Base-by-base conservation (phyloP, 2,329 filamentous ascomycete genomes). In the Clonostachys rhizophaga region DNA sequence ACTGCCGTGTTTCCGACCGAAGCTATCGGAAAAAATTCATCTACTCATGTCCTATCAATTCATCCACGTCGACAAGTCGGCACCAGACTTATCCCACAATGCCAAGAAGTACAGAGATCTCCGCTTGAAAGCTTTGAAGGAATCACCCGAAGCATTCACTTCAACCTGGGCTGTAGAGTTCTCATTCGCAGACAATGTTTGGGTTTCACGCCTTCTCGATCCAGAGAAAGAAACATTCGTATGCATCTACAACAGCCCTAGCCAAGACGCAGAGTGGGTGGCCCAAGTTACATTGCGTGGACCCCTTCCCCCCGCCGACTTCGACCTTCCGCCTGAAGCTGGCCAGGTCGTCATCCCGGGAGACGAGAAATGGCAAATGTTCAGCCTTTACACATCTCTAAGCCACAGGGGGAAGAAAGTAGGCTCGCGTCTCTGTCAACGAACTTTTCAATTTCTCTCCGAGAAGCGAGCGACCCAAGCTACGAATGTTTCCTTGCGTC, bases 331-430 rank as follows among this genome's bases (percentile, higher is more conserved):
- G 7, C 7, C 18, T 12, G 47, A 41, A 10, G 42, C 44, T 10
- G 47, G 44, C 34, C 47, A 49, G 35, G 35, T 18, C 18, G 16
- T 17, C 12, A 44, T 40, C 13, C 20, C 24, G 9, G 37, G 43
- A 13, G 48, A 44, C 12, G 48, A 50, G 36, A 48, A 41, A 34
- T 54, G 52, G 52, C 50, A 54, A 20, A 47, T 52, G 41, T 47
- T 50, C 16, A 46, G 47, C 12, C 48, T 54, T 2, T 54, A 49
- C 34, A 46, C 47, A 14, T 40, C 52, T 11, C 45, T 50, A 13
- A 36, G 34, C 6, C 52, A 54, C 34, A 44, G 48, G 5, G 50
- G 50, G 4, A 43, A 48, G 42, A 47, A 47, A 5, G 30, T 52
- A 18, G 52, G 42, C 14, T 35, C 37, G 16, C n/a, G 42, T 18